phyloP scores from a whole-genome alignment of 2,329 filamentous ascomycete species.

The Aspergillus puulaauensis region DNA sequence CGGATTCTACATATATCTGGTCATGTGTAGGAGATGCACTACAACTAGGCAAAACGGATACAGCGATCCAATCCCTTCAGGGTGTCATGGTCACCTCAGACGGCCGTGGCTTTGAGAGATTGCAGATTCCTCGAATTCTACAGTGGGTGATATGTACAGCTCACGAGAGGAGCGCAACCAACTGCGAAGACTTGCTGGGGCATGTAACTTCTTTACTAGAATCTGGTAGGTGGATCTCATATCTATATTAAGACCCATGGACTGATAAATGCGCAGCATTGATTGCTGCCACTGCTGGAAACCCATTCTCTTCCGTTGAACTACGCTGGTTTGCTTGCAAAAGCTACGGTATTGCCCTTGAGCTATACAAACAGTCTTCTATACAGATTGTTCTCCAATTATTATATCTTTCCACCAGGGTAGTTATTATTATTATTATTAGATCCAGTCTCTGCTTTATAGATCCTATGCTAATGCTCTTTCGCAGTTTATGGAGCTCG shows the following conservation, averaged over 20 bases:
- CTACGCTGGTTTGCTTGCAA: constrained; percentile 83
- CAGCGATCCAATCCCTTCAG: constrained; percentile 60
- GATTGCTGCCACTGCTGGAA: constrained; percentile 45
- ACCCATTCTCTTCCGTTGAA: constrained; percentile 62
- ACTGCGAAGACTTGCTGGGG: constrained; percentile 18
- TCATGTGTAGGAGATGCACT: constrained; percentile 79
- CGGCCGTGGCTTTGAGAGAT: constrained; percentile 45
- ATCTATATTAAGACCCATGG: constrained; percentile 35
- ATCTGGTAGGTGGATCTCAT: constrained; percentile 39
- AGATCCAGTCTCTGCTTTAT: not conserved
- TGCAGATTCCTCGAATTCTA: constrained; percentile 65
- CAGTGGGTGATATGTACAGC: constrained; percentile 49
- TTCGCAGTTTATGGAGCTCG: constrained; percentile 39
- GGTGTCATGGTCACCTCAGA: constrained; percentile 59
- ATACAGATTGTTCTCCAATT: constrained; percentile 58
- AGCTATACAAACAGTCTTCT: constrained; percentile 59
- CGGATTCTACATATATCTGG: constrained; percentile 66
- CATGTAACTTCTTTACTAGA: constrained; percentile 60
- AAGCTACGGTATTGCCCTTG: constrained; percentile 73
- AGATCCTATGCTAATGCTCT: constrained; percentile 32
- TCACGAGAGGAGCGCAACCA: constrained; percentile 19
- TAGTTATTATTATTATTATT: constrained; percentile 19
- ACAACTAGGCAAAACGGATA: constrained; percentile 59
- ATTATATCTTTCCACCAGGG: constrained; percentile 45
- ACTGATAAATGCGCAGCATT: constrained; percentile 36